Evolutionary conservation across 2,329 filamentous ascomycete genomes (phyloP), one percentile per base, ranked within the genome.

Genomic region (Sclerotiophoma versabilis): DNA sequence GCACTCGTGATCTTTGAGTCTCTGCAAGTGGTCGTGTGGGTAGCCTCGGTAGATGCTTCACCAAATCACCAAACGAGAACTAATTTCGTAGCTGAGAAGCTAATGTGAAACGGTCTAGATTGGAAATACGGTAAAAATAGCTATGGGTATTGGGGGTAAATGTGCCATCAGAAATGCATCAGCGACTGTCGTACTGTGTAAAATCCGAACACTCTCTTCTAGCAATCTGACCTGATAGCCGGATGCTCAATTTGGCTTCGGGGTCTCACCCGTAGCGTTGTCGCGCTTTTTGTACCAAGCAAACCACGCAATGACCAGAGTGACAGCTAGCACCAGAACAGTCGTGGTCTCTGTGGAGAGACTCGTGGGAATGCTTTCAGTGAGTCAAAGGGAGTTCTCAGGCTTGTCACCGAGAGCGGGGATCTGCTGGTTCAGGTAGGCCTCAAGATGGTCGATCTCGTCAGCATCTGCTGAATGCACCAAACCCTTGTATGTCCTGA

Each of bases 371-470:
- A 20, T 17, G 3, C 46, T 43, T 25, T 23, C 25, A 30, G 60
- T 42, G 45, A 73, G 71, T 74, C 72, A 74, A 38, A 73, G 70
- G n/a, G 64, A 63, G 4, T 59, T 60, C 3, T 71, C 69, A 2
- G 59, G 43, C 38, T 66, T 65, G 26, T 72, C 78, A 8, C 75
- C 78, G 37, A 82, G 69, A 2, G 79, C 65, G 3, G 84, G 82
- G 43, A 88, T 76, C 17, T 78, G 71, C 63, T 80, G 76, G 42
- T 79, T 77, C 43, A 88, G 75, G 69, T 85, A 89, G 34, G 76
- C 75, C 76, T 95, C 91, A 15, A 97, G 80, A 64, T 96, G 90
- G 58, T 95, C 85, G 49, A 97, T 85, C 78, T 97, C 93, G 58
- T 89, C 80, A 5, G 86, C 81, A 63, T 87, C 87, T 2, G 92